Base-by-base conservation (phyloP, 345 rosid species). In the Camelina laxa region DNA sequence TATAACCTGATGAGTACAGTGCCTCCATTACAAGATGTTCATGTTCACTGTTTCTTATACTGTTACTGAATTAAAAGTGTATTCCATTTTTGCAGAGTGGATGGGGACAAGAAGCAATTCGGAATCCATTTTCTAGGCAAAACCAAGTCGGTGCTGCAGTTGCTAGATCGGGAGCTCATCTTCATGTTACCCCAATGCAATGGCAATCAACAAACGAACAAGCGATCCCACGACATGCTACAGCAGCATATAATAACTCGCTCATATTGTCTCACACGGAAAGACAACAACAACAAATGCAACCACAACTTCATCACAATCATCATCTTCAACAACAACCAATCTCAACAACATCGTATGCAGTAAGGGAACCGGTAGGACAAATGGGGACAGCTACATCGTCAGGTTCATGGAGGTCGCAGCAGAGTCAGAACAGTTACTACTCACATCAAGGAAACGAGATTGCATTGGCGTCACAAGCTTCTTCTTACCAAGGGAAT, bases 111-210 rank as follows among this genome's bases (percentile, higher is more conserved):
- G 92, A 84, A 53, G 83, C 16, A 33, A 74, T 27, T 48, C 83
- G 82, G 84, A 91, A 86, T 64, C 97, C 93, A 17, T 91, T 89
- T 75, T 82, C 86, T 42, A 83, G 84, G 70, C 87, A 80, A 51
- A 80, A 38, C 45, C 72, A 85, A 67, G 65, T 62, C 56, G 85
- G 75, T 38, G 77, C 68, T 68, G 44, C 76, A 33, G 79, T 77
- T 67, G 79, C 69, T 38, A 60, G 60, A 58, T 53, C 64, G 63
- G 68, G 62, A 58, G 57, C 81, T 15, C 87, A 75, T 22, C 57
- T 58, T 72, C 74, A 62, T 42, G 76, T 21, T n/a, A 31, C 77
- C 48, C 60, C 76, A 13, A 67, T 79, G 51, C 79, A 75, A 9
- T 89, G 81, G 67, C 79, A 80, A 61, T 75, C 79, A 44, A 60